Conservation (phyloP, 805 yeast genomes). For the Metschnikowia anglica region DNA sequence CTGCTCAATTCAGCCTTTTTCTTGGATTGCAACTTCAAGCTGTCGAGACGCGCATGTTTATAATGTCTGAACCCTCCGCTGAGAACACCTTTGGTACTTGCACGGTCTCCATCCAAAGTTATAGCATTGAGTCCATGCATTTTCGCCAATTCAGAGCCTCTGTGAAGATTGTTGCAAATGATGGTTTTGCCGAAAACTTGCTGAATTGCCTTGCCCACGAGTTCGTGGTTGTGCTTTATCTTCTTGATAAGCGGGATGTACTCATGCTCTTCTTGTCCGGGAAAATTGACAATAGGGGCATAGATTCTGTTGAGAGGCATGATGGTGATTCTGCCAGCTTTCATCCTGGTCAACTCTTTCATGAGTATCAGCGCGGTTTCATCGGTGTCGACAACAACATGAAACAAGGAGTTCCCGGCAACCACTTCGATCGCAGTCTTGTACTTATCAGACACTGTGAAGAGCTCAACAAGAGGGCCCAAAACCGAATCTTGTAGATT, state of each 20-base stretch:
- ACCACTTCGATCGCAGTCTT: slow-evolving; percentile 84
- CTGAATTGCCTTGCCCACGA: slow-evolving; percentile 62
- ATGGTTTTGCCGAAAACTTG: slow-evolving; percentile 82
- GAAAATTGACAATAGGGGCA: slow-evolving; percentile 48
- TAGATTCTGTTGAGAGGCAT: slow-evolving; percentile 78
- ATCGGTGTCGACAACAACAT: slow-evolving; percentile 86
- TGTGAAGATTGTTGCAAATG: slow-evolving; percentile 66
- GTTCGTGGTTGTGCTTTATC: slow-evolving; percentile 55
- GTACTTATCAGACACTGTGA: slow-evolving; percentile 77
- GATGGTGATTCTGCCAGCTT: slow-evolving; percentile 84
- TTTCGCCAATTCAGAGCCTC: slow-evolving; percentile 67
- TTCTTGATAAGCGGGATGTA: slow-evolving; percentile 79
- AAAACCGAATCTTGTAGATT: slow-evolving; percentile 58
- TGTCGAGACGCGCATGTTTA: slow-evolving; percentile 66
- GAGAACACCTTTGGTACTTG: slow-evolving; percentile 78
- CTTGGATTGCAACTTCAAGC: slow-evolving; percentile 54
- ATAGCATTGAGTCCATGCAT: slow-evolving; percentile 66
- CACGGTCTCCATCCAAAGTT: slow-evolving; percentile 89
- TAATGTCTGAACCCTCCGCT: slow-evolving; percentile 86
- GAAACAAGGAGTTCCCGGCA: slow-evolving; percentile 83
- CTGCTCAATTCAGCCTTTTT: slow-evolving; percentile 45
- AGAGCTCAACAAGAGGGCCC: slow-evolving; percentile 85
- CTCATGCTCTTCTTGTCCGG: slow-evolving; percentile 54
- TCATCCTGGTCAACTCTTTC: slow-evolving; percentile 68
- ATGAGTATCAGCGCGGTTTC: slow-evolving; percentile 76